Conservation (phyloP, 2,329 filamentous ascomycete genomes). For the Verticillium alfalfae region DNA sequence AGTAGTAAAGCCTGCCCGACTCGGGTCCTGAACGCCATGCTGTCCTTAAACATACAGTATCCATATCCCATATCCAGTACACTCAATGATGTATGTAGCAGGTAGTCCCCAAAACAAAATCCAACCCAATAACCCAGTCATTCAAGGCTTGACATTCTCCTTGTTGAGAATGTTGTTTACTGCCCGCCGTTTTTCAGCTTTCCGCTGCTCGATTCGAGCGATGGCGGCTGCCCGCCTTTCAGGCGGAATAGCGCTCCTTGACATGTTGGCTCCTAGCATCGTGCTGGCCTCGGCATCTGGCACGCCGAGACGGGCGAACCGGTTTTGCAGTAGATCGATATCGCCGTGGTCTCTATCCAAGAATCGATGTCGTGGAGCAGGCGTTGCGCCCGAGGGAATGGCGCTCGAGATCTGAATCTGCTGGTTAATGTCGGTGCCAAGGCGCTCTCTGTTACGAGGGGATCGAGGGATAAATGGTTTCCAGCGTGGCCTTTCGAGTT, state of each 20-base stretch:
- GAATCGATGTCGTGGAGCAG: constrained; percentile 17
- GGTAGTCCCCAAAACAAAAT: constrained; percentile 3
- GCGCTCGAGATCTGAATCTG: constrained; percentile 21
- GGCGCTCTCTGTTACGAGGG: constrained; percentile 29
- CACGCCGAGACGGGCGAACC: constrained; percentile 38
- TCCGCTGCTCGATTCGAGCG: constrained; percentile 48
- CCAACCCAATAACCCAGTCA: background rate
- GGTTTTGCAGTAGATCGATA: constrained; percentile 40
- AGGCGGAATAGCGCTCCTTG: constrained; percentile 39
- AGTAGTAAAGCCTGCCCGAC: constrained; percentile 3
- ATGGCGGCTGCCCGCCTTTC: constrained; percentile 49
- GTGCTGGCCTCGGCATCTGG: constrained; percentile 23
- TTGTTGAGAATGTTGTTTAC: constrained; percentile 33
- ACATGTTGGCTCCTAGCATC: constrained; percentile 27
- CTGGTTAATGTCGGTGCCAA: constrained; percentile 24
- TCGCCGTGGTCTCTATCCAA: constrained; percentile 22
- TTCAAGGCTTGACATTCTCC: constrained; percentile 39
- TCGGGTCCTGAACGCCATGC: constrained; percentile 12
- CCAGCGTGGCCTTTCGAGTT: constrained; percentile 29
- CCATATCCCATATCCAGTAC: constrained; percentile 7
- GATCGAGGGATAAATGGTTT: constrained; percentile 35
- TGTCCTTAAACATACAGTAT: background rate
- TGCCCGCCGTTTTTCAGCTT: constrained; percentile 40
- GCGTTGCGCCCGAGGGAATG: constrained; percentile 14
- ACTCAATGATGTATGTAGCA: background rate